A percentile compares a stretch with the other conserved stretches of the same genome.
Evolutionary conservation across 352 stramenopile genomes (phyloP).

Genomic region (Aphanomyces stellatus): DNA sequence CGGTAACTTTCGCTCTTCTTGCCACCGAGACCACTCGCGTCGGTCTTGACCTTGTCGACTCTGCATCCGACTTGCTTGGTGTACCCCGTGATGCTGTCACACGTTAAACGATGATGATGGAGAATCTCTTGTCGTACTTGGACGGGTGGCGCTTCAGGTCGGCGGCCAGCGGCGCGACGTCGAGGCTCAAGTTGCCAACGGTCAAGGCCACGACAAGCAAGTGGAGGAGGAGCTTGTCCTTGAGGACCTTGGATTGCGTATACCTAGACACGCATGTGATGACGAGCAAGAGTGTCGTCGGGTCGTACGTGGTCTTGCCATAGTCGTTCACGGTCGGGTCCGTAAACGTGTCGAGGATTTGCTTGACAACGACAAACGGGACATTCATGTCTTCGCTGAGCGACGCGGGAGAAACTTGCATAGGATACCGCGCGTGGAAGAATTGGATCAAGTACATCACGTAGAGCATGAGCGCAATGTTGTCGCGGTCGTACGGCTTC

Average conservation of each 20-base stretch:
- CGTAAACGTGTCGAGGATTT: slow-evolving; percentile 62
- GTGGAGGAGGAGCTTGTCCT: slow-evolving; percentile 75
- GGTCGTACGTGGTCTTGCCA: slow-evolving; percentile 33
- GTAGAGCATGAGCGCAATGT: slow-evolving; percentile 64
- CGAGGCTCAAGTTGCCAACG: slow-evolving; percentile 62
- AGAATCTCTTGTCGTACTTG: slow-evolving; percentile 32
- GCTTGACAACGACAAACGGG: slow-evolving; percentile 54
- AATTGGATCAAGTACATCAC: slow-evolving; percentile 62
- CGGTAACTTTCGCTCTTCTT: slow-evolving; percentile 55
- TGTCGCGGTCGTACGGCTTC: slow-evolving; percentile 60
- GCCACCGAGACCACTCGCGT: slow-evolving; percentile 43
- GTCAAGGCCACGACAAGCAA: slow-evolving; percentile 68
- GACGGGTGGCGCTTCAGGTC: slow-evolving; percentile 56
- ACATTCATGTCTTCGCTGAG: slow-evolving; percentile 73
- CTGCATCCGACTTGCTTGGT: slow-evolving; percentile 61
- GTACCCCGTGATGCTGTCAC: slow-evolving; percentile 28
- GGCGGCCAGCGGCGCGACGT: slow-evolving; percentile 51
- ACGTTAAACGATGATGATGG: too few species aligned
- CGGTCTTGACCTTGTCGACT: slow-evolving; percentile 61
- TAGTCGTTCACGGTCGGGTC: slow-evolving; percentile 44
- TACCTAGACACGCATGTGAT: slow-evolving; percentile 25
- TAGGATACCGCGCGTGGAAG: slow-evolving; percentile 46
- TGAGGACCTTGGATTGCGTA: slow-evolving; percentile 63
- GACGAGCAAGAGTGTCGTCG: neutral
- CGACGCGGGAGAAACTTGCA: slow-evolving; percentile 25